These are phyloP conservation scores for Fusarium udum DNA, from an alignment of 2,329 filamentous ascomycete genomes.

Conservation along the genomic window DNA sequence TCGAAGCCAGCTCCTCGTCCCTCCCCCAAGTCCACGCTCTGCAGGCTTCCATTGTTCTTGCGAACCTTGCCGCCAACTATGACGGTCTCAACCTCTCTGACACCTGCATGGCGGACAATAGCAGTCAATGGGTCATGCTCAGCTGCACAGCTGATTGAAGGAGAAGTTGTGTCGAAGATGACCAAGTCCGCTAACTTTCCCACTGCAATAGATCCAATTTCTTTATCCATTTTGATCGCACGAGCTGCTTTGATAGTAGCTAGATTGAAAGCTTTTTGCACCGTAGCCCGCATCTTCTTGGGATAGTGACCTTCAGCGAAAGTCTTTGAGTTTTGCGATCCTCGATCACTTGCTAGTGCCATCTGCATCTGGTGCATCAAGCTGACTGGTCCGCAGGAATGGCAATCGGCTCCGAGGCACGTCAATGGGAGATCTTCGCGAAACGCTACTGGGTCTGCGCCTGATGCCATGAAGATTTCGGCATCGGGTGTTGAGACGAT, in stretches of 20 bases:
- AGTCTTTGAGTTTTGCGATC: background rate
- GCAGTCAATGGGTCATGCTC: background rate
- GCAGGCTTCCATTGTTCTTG: background rate
- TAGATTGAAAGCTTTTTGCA: background rate
- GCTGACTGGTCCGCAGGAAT: constrained; percentile 3
- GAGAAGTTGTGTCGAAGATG: background rate
- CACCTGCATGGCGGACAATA: background rate
- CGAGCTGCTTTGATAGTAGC: constrained; percentile 12
- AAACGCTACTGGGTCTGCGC: background rate
- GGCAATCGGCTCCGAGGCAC: constrained; percentile 4
- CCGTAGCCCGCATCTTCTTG: background rate
- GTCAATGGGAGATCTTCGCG: background rate
- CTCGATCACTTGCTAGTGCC: background rate
- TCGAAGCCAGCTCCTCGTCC: background rate
- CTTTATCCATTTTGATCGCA: background rate
- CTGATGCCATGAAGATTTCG: constrained; percentile 9
- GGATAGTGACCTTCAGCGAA: background rate
- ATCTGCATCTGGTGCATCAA: constrained; percentile 19
- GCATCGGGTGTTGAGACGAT: constrained; percentile 6
- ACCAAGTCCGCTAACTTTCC: background rate
- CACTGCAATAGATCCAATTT: background rate
- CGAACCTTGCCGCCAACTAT: background rate
- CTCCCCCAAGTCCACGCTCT: background rate
- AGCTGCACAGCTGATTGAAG: background rate
- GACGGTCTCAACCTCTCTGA: constrained; percentile 1